phyloP scores from a whole-genome alignment of 495 filamentous ascomycete genomes.

The Massariosphaeria phaeospora region DNA sequence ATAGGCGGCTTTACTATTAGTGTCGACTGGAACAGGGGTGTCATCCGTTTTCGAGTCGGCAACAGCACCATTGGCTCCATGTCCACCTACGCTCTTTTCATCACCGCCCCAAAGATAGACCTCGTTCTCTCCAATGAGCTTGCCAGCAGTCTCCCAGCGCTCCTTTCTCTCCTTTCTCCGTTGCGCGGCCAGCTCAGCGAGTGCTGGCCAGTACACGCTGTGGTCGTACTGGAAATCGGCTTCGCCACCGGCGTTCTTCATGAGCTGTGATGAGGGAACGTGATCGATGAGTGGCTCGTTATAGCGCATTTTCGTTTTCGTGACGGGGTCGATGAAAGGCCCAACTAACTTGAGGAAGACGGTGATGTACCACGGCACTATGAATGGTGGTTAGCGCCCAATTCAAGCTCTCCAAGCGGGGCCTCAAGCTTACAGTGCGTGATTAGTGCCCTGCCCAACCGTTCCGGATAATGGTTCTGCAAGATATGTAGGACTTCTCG shows the following conservation, averaged over 20 bases:
- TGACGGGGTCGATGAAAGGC: conserved; percentile 91
- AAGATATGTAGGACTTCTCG: conserved; percentile 78
- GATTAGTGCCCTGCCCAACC: conserved; percentile 81
- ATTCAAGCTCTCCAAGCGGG: background rate
- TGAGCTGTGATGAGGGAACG: conserved; percentile 72
- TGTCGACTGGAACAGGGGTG: background rate
- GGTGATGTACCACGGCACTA: conserved; percentile 81
- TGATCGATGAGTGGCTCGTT: conserved; percentile 77
- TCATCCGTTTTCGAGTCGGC: background rate
- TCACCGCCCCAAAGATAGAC: conserved; percentile 66
- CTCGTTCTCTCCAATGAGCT: conserved; percentile 77
- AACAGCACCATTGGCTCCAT: conserved; percentile 7
- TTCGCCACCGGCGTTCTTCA: conserved; percentile 62
- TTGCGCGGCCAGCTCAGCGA: conserved; percentile 61
- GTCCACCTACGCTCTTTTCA: conserved; percentile 37
- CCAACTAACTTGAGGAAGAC: conserved; percentile 93
- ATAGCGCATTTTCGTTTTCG: conserved; percentile 88
- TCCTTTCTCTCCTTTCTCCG: conserved; percentile 54
- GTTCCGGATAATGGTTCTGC: conserved; percentile 90
- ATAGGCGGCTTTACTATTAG: background rate
- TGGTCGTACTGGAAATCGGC: conserved; percentile 86
- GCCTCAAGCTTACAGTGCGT: conserved; percentile 62
- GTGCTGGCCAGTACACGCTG: conserved; percentile 77
- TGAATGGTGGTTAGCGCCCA: background rate
- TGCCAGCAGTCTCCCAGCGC: conserved; percentile 74